Evolutionary conservation across 495 filamentous ascomycete species (phyloP).

Genomic region (Talaromyces liani): DNA sequence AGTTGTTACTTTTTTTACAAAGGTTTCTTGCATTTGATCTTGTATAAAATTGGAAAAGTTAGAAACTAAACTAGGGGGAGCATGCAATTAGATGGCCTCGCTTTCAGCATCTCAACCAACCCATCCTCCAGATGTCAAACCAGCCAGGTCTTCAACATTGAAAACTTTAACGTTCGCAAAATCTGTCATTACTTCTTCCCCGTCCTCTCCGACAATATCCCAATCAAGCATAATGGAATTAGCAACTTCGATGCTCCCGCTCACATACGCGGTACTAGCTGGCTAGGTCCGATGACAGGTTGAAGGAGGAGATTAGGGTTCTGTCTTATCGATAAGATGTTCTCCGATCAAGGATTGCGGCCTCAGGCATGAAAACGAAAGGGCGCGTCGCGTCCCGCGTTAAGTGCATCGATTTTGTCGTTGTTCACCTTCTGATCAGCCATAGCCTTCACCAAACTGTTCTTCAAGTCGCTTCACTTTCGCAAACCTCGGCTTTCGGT

Average conservation of each 20-base stretch:
- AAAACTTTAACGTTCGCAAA: no score
- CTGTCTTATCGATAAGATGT: not conserved
- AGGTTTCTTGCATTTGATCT: no score
- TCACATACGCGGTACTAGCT: no score
- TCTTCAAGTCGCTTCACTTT: not conserved
- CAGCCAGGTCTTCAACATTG: no score
- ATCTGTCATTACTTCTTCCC: not conserved
- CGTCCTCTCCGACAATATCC: not conserved
- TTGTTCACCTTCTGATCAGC: constrained; percentile 3
- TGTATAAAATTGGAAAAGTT: no score
- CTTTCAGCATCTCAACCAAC: no score
- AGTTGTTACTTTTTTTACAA: no score
- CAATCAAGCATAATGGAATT: constrained; percentile 1
- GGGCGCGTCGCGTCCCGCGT: constrained; percentile 28
- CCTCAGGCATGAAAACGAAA: not conserved
- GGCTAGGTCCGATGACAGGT: no score
- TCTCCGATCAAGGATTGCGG: not conserved
- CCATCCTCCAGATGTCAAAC: no score
- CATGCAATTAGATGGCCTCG: no score
- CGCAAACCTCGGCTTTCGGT: not conserved
- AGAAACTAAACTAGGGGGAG: no score
- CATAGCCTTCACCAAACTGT: not conserved
- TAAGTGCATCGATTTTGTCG: not conserved
- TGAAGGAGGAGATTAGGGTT: no score
- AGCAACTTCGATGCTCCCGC: not conserved